phyloP scores from a whole-genome alignment of 768 basidiomycete genomes.

The Amanita inopinata region DNA sequence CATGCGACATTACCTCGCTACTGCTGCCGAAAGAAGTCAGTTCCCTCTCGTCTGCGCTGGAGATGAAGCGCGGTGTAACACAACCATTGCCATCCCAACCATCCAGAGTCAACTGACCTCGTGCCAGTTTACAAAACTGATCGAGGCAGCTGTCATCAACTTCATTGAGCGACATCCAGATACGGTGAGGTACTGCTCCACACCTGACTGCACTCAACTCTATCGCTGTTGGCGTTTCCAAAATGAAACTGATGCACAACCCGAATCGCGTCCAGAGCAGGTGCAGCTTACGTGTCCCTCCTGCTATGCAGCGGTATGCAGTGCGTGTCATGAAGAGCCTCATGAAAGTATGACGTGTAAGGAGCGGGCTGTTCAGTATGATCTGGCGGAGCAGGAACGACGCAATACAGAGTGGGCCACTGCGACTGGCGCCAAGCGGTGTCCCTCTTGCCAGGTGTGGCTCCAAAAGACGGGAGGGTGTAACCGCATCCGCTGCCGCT shows the following conservation, averaged over 20 bases:
- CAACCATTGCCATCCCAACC: constrained; percentile 27
- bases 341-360: constrained; percentile 46
- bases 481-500: constrained; percentile 44
- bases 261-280: too few species aligned
- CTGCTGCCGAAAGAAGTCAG: constrained; percentile 1
- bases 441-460: constrained; percentile 33
- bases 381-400: constrained; percentile 32
- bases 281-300: constrained; percentile 36
- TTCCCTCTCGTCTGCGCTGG: constrained; percentile 5
- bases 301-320: constrained; percentile 39
- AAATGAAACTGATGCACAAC: too few species aligned
- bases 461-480: constrained; percentile 46
- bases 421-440: constrained; percentile 30
- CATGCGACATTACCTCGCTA: constrained; percentile 3
- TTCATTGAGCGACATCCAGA: constrained; percentile 34
- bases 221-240: constrained; percentile 24
- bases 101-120: constrained; percentile 30
- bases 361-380: constrained; percentile 21
- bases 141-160: constrained; percentile 32
- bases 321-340: constrained; percentile 35
- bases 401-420: constrained; percentile 31
- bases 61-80: background rate
- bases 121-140: constrained; percentile 29
- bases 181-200: constrained; percentile 43
- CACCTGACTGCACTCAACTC: constrained; percentile 43